Percentiles rank a stretch among this genome's conserved stretches.
Conservation (phyloP, 306 rosid genomes). For the Casuarina cunninghamiana region DNA sequence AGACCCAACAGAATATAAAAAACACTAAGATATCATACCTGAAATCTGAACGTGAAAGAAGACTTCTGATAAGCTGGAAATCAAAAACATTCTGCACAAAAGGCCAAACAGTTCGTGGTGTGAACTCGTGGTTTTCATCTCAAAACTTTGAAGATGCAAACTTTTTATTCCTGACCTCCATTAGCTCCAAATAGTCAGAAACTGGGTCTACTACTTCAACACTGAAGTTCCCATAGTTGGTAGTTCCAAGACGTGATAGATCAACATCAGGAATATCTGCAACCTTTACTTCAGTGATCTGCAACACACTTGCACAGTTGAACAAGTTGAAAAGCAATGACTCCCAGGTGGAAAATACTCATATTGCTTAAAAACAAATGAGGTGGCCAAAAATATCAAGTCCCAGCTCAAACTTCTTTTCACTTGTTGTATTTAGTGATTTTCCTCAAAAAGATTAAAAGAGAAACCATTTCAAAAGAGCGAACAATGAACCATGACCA, state of each 20-base stretch:
- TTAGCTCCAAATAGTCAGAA: conserved; percentile 84
- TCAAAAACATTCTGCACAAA: conserved; percentile 82
- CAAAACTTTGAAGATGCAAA: conserved; percentile 18
- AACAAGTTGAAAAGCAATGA: conserved; percentile 16
- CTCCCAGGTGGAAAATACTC: conserved; percentile 9
- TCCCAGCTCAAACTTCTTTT: too few species aligned
- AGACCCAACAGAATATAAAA: conserved; percentile 19
- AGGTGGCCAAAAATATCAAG: background rate
- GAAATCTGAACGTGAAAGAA: conserved; percentile 72
- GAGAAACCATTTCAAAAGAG: background rate
- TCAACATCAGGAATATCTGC: conserved; percentile 93
- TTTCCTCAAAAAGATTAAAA: background rate
- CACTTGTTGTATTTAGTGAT: too few species aligned
- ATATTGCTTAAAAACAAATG: conserved; percentile 9
- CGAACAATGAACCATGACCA: background rate
- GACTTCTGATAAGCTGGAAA: conserved; percentile 74
- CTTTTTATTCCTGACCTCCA: conserved; percentile 64
- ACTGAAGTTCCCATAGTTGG: conserved; percentile 67
- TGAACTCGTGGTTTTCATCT: conserved; percentile 23
- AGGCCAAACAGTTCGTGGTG: conserved; percentile 28
- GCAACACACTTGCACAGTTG: conserved; percentile 31
- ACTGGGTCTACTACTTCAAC: conserved; percentile 95
- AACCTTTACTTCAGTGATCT: conserved; percentile 80
- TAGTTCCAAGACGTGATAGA: conserved; percentile 70
- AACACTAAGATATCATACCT: conserved; percentile 49